phyloP scores from a whole-genome alignment of 345 rosid species.

The Iberis pinnata region DNA sequence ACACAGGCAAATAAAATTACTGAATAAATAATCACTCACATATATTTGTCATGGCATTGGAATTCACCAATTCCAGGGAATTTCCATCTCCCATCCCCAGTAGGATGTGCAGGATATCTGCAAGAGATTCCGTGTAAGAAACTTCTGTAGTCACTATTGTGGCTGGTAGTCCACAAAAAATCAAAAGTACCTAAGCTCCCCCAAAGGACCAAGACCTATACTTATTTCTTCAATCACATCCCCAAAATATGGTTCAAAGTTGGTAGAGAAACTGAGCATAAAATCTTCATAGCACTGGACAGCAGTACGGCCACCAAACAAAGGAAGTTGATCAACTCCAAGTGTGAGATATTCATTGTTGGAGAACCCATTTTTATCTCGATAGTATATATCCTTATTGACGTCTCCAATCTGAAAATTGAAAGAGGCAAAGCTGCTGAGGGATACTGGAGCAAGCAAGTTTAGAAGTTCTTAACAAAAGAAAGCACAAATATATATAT shows the following conservation, averaged over 20 bases:
- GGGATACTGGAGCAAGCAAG: neutral
- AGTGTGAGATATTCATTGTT: conserved; percentile 60
- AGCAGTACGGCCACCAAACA: conserved; percentile 55
- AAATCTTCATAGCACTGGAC: conserved; percentile 62
- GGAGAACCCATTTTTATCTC: conserved; percentile 47
- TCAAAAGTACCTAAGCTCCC: conserved; percentile 51
- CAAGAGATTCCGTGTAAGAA: conserved; percentile 20
- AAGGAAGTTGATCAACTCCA: conserved; percentile 59
- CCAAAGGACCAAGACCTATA: conserved; percentile 64
- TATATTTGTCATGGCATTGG: conserved; percentile 67
- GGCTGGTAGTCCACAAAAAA: conserved; percentile 14
- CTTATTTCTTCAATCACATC: conserved; percentile 59
- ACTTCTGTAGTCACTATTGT: conserved; percentile 6
- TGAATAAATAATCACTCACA: conserved; percentile 41
- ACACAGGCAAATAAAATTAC: neutral
- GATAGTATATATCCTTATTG: conserved; percentile 57
- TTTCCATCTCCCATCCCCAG: conserved; percentile 58
- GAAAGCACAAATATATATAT: no score
- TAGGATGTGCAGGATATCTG: conserved; percentile 69
- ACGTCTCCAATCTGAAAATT: conserved; percentile 45
- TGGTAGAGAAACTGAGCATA: conserved; percentile 47
- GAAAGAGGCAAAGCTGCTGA: conserved; percentile 5
- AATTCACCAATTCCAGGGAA: conserved; percentile 76
- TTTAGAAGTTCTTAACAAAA: neutral
- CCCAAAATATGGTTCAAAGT: conserved; percentile 43